Percentiles rank a stretch among this genome's conserved stretches.
phyloP scores from a whole-genome alignment of 176 grass and related monocot species.

The Musa itinerans region DNA sequence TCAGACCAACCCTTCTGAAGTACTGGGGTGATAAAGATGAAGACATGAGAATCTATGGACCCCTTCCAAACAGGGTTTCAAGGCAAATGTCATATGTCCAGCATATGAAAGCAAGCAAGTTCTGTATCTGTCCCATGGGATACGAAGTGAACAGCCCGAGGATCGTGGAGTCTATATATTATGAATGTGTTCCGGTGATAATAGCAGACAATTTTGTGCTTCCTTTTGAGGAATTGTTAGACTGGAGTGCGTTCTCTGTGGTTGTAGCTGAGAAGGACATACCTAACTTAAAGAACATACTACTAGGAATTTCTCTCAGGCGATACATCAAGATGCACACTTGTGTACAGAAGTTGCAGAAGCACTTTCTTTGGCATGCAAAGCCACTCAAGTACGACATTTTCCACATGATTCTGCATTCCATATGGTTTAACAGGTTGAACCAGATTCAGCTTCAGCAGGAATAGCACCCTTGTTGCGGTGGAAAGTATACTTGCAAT shows the following conservation, averaged over 20 bases:
- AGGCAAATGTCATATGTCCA: conserved; percentile 10
- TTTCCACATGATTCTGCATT: conserved; percentile 22
- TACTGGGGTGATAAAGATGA: conserved; percentile 19
- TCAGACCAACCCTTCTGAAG: conserved; percentile 6
- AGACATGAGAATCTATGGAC: conserved; percentile 13
- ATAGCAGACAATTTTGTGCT: conserved; percentile 23
- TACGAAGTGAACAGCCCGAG: conserved; percentile 20
- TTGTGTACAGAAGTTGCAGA: conserved; percentile 13
- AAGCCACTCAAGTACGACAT: conserved; percentile 20
- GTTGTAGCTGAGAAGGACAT: conserved; percentile 18
- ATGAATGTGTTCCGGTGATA: conserved; percentile 17
- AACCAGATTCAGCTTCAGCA: conserved; percentile 12
- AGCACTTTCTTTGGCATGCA: conserved; percentile 15
- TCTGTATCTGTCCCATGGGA: conserved; percentile 21
- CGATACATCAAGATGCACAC: conserved; percentile 4
- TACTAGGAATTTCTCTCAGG: conserved; percentile 1
- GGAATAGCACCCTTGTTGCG: background rate
- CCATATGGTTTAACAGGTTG: conserved; percentile 14
- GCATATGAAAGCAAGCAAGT: conserved; percentile 16
- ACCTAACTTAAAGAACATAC: conserved; percentile 7
- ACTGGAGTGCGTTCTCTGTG: conserved; percentile 11
- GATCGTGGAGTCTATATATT: conserved; percentile 14
- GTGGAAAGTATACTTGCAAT: no score
- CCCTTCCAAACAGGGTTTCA: conserved; percentile 8
- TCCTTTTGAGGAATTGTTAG: conserved; percentile 9